phyloP scores from a whole-genome alignment of 768 basidiomycete genomes.

The Cubamyces lactineus region DNA sequence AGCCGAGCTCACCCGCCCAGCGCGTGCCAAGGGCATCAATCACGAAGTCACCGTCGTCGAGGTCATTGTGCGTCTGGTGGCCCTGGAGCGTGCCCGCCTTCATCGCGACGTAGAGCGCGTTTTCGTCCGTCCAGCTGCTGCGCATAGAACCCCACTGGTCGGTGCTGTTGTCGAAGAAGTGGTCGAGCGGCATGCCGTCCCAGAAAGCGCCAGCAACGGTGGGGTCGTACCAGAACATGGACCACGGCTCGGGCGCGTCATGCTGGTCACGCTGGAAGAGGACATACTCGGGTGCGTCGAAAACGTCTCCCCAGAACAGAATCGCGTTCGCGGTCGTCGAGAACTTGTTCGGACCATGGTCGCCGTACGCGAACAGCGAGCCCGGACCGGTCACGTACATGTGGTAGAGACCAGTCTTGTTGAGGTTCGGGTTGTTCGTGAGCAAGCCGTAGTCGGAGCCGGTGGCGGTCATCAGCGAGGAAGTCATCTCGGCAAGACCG shows the following conservation, averaged over 20 bases:
- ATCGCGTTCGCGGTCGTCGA: constrained; percentile 90
- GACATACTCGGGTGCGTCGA: constrained; percentile 69
- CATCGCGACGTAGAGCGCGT: constrained; percentile 83
- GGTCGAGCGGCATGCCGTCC: constrained; percentile 81
- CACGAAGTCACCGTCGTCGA: constrained; percentile 94
- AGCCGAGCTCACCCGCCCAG: constrained; percentile 94
- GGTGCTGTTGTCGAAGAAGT: constrained; percentile 68
- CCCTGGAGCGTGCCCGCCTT: constrained; percentile 81
- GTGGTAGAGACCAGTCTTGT: constrained; percentile 81
- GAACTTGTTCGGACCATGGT: constrained; percentile 94
- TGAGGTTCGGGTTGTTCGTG: constrained; percentile 64
- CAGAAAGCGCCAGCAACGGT: constrained; percentile 86
- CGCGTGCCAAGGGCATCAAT: constrained; percentile 90
- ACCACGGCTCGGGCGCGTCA: constrained; percentile 52
- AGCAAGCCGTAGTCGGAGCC: constrained; percentile 81
- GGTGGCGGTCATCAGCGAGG: constrained; percentile 81
- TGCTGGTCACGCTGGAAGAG: constrained; percentile 89
- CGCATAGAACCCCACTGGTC: constrained; percentile 94
- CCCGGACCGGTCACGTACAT: constrained; percentile 86
- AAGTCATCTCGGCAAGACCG: constrained; percentile 85
- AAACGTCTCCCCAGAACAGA: constrained; percentile 73
- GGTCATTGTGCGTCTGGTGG: constrained; percentile 93
- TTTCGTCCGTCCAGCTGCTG: constrained; percentile 86
- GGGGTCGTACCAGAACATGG: constrained; percentile 91
- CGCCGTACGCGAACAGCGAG: constrained; percentile 80